A percentile compares a stretch with the other conserved stretches of the same genome.
Evolutionary conservation across 768 basidiomycete genomes (phyloP).

Genomic region (Rhizopogon vulgaris): DNA sequence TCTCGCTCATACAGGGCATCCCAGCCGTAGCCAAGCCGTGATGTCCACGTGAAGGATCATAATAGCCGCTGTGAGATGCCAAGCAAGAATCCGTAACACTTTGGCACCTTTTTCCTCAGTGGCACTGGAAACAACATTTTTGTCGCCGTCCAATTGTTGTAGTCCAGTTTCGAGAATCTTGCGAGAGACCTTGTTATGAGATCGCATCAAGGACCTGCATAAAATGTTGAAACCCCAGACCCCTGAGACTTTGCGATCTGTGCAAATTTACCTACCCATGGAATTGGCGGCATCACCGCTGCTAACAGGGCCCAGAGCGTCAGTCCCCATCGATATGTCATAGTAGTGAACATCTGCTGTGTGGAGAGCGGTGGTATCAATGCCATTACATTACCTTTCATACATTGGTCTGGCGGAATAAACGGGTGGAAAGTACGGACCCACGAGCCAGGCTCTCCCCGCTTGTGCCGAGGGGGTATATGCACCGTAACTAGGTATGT

Average conservation of each 20-base stretch:
- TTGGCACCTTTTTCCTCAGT: no score
- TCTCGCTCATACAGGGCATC: no score
- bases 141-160: no score
- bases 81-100: no score
- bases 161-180: constrained; percentile 13
- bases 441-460: constrained; percentile 40
- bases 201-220: constrained; percentile 24
- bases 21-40: no score
- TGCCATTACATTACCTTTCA: constrained; percentile 31
- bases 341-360: constrained; percentile 34
- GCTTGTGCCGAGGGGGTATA: constrained; percentile 54
- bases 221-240: not conserved
- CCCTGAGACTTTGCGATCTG: not conserved
- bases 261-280: constrained; percentile 28
- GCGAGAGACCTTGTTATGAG: constrained; percentile 18
- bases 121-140: no score
- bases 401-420: not conserved
- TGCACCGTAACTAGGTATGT: constrained; percentile 27
- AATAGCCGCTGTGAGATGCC: no score
- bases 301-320: constrained; percentile 37
- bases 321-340: constrained; percentile 46
- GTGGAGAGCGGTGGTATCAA: constrained; percentile 46
- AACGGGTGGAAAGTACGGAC: constrained; percentile 6
- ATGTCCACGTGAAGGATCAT: no score
- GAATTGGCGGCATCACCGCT: constrained; percentile 36